Base-by-base conservation (phyloP, 768 basidiomycete genomes). In the Kwoniella dendrophila region DNA sequence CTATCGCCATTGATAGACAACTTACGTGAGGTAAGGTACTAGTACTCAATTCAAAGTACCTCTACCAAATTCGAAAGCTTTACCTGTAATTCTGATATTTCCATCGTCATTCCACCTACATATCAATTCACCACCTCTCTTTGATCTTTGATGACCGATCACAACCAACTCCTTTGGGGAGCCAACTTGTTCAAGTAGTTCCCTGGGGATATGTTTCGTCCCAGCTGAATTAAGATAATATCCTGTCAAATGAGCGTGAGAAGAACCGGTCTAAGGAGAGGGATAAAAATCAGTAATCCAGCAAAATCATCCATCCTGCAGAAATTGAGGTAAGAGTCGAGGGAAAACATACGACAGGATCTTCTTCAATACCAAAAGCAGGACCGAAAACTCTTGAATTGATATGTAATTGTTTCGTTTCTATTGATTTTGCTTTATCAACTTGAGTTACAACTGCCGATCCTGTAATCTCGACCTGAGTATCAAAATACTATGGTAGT, bases 261-360 rank as follows among this genome's bases (percentile, higher is more conserved):
- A 66, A 4, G 69, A 57, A 11, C 69, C 69, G 18, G 69, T 71
- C 69, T 71, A 47, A 38, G 36, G 36, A 38, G 8, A 38, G 36
- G 8, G 36, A 38, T 18, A 38, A 38, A 16, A 36, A 29, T 18
- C 8, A 51, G 12, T 8, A 6, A n/a, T n/a, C 33, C 14, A 32
- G 33, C 36, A 20, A 4, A 18, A 18, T 38, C 36, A n/a, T n/a
- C 36, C 36, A 8, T 38, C 8, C 36, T 18, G 18, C 8, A 38
- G 18, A 38, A 38, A 18, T 38, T 38, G 36, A 8, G 18, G 18
- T 38, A 18, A 38, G 18, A 38, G 36, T 8, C 8, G 36, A 8
- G 8, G 36, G 36, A 7, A 18, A 22, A 68, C 70, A 53, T 38
- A 71, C 70, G 18, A 71, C 70, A 55, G 70, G 64, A 62, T 71